Base-by-base conservation (phyloP, 2,329 filamentous ascomycete species). In the Diplodia sapinea region DNA sequence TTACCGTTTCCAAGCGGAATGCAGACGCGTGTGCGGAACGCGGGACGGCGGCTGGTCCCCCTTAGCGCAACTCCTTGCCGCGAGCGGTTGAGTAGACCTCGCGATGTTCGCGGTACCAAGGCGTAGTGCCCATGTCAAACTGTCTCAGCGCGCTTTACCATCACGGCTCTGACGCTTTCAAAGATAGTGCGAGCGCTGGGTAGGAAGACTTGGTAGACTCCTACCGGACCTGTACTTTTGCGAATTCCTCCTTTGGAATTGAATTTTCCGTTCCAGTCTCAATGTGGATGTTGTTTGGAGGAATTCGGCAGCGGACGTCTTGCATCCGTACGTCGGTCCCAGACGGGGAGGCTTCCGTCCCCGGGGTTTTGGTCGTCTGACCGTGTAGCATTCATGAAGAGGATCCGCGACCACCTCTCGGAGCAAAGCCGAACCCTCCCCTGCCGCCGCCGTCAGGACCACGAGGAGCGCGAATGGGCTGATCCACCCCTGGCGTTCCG, bases 361-460 rank as follows among this genome's bases (percentile, higher is more conserved):
- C 9, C 23, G 23, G 47, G 23, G 50, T 31, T 20, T n/a, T n/a
- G 33, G 23, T 8, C 33, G n/a, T 47, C 20, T 26, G 31, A 29
- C 38, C 9, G 20, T 15, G 20, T 13, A 23, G 62, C 31, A 4
- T 17, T 55, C 38, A 49, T 51, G 52, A 66, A 8, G 64, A 66
- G 33, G 54, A 50, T 12, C 47, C 55, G 31, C 66, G 66, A 2
- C 66, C 66, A 1, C 64, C 64, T 49, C 66, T 49, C 15, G 56
- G 36, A 15, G 56, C 66, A 50, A 95, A 94, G 43, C 90, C 91
- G 79, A 93, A 93, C 0, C 92, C 92, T 67, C 89, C 91, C 74
- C 90, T 86, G 68, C 91, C 91, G 75, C 84, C 91, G 56, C 86
- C 85, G 75, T 96, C 91, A 11, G 94, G 94, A 11, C 93, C 93